Evolutionary conservation across 176 grass and related monocot genomes (phyloP), one percentile per base, ranked within the genome.

Genomic region (Phoenix dactylifera): DNA sequence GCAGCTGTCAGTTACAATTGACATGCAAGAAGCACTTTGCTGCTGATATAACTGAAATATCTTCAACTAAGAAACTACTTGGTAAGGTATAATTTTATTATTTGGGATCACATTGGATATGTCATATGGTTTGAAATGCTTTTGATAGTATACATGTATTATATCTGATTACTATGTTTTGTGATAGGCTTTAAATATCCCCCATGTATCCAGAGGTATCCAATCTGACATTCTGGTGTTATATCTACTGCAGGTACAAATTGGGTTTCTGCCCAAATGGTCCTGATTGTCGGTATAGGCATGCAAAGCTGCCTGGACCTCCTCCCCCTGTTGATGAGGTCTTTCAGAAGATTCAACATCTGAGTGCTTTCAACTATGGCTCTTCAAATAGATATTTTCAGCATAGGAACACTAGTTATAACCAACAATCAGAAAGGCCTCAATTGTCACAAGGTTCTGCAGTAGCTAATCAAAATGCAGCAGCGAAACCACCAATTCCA

Each of bases 251-350:
- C 76, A 98, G 93, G 93, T 98, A 89, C 54, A 98, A 92, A 73
- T 82, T 98, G 84, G 93, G 93, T 18, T 98, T 98, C 72, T 98
- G 93, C 70, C 87, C 93, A 28, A 98, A 98, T 75, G 93, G 93
- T 15, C 77, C 84, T 18, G 80, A 73, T 50, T 98, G 93, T 57
- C 87, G 93, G 12, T 98, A 98, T 68, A 79, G 89, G 48, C 93
- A 98, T 73, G 73, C 77, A 44, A 74, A 86, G 64, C 54, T 86
- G 18, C 84, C 84, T 65, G 82, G 73, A 3, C 77, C 83, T n/a
- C 77, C 77, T 7, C 83, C 83, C 19, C 70, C 87, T 51, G 75
- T 85, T 25, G 93, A 98, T 76, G 93, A 98, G 85, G 84, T 92
- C 53, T 54, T 98, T 4, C 87, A 91, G 70, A 92, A 88, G 81